Base-by-base conservation (phyloP, 225 moss, liverwort and hornwort genomes). In the Pseudisothecium myosuroides region DNA sequence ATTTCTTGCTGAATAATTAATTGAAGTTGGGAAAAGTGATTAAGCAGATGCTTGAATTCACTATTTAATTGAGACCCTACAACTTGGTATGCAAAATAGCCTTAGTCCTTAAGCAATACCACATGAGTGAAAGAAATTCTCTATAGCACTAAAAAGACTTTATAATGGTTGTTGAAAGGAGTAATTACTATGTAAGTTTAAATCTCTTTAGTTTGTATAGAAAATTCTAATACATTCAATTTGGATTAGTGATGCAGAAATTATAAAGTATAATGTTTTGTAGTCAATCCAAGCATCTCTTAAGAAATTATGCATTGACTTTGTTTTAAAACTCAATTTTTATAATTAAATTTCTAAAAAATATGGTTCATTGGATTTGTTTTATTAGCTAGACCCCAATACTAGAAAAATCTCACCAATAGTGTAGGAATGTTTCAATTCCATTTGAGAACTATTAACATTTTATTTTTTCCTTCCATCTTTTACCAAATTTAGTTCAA, bases 261-360 rank as follows among this genome's bases (percentile, higher is more conserved):
- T 39, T 69, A 14, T 24, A 8, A 23, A 31, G 6, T 47, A 17
- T 6, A 2, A 18, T 47, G 18, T 31, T 74, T 29, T 74, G 7
- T 47, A 0, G 18, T 74, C 11, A 74, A 11, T 47, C 0, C 1
- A 0, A 74, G 14, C 7, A 47, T 31, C 11, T 29, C 0, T 24
- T 45, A 45, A 32, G 26, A 69, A 73, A 27, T 45, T 10, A 43
- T 0, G 0, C 3, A 31, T 11, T 47, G 4, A 4, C 0, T 47
- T 29, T 47, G 18, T 29, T 73, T 74, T 3, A 28, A 1, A 29
- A 4, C 6, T 47, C 6, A 74, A 47, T 47, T 31, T 18, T 18
- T 0, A 18, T 4, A 47, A 73, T n/a, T n/a, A n/a, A n/a, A n/a
- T 74, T 45, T 45, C 3, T 1, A 6, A 29, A 18, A 29, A 36